Evolutionary conservation across 306 rosid genomes (phyloP), one percentile per base, ranked within the genome.

Genomic region (Citrullus amarus): DNA sequence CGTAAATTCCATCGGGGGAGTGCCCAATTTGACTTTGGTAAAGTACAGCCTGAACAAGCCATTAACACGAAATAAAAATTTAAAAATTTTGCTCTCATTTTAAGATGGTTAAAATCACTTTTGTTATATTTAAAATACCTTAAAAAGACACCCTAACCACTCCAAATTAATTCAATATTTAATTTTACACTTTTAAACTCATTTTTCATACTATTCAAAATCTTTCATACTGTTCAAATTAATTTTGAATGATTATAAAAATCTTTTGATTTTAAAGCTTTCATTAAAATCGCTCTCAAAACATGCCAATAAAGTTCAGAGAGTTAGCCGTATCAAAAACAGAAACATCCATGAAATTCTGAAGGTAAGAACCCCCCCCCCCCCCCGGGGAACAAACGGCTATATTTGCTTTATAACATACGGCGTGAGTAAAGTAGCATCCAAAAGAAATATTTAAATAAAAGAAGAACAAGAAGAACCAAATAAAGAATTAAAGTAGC

Each of bases 1-100:
- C 48, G 86, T 91, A 82, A 89, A 95, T 82, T 95, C 97, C 82
- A 67, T 89, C 6, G 97, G 96, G 54, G 97, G 99, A 80, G 97
- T 84, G 69, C 99, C 97, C 85, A 95, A 81, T 86, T 89, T 92
- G 60, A 95, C 97, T 86, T 88, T 89, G 1, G 99, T 88, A 79
- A 85, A 92, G 86, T 95, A 95, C 80, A 95, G 82, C 90, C 99
- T 95, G 77, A 75, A 83, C 50, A 86, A 82, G 34, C 80, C 85
- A 87, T 83, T 63, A 81, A 85, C 74, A 81, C 22, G 22, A 51
- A 57, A 13, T 34, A 70, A 78, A 22, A 22, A 22, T 22, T 22
- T 34, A 17, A 71, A 56, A 57, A 79, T 12, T 60, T 16, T 5
- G 0, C 34, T 39, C 20, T 36, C 0, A 36, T 36, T 36, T 36